Evolutionary conservation across 306 rosid genomes (phyloP).

Genomic region (Casuarina cunninghamiana): DNA sequence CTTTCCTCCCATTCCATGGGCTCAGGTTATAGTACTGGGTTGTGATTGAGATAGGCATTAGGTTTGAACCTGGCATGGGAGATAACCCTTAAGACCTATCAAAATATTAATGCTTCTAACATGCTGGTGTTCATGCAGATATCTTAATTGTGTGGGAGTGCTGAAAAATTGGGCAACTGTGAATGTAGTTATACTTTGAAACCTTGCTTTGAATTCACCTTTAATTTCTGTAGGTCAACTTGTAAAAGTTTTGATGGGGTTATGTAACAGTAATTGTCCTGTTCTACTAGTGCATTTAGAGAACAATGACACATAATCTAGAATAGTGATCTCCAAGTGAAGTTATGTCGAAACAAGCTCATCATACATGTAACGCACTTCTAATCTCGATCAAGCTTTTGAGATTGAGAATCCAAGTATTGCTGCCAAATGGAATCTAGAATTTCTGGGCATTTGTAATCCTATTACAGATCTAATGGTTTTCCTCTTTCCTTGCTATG

Average conservation of each 20-base stretch:
- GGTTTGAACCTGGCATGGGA: background rate
- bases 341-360: background rate
- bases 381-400: background rate
- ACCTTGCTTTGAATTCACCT: background rate
- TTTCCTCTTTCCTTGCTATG: background rate
- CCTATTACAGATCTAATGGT: slow-evolving; percentile 7
- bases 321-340: background rate
- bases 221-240: background rate
- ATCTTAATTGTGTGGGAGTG: background rate
- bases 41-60: background rate
- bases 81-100: background rate
- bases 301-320: background rate
- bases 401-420: background rate
- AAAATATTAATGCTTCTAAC: background rate
- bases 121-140: background rate
- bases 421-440: background rate
- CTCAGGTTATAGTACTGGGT: background rate
- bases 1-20: background rate
- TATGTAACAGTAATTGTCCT: background rate
- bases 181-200: background rate
- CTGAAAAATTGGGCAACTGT: background rate
- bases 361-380: background rate
- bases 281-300: background rate
- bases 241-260: background rate
- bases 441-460: background rate